Evolutionary conservation across 805 yeast species (phyloP).

Genomic region (Wickerhamiella parazyma): DNA sequence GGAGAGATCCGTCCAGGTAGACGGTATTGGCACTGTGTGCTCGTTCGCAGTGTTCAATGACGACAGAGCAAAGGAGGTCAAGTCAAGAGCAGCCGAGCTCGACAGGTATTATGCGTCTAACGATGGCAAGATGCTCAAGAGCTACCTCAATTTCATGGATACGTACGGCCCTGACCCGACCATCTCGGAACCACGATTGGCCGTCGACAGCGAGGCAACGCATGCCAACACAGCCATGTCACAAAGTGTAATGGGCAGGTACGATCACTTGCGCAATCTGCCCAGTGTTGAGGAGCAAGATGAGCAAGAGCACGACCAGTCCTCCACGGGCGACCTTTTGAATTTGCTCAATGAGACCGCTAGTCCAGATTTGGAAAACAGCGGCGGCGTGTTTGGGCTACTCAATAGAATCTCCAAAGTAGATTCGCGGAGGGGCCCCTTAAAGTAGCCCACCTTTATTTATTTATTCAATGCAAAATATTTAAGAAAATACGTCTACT

Average conservation of each 20-base stretch:
- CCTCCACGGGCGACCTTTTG: slow-evolving; percentile 6
- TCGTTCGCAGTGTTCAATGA: slow-evolving; percentile 85
- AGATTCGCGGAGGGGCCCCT: slow-evolving; percentile 2
- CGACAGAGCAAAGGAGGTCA: slow-evolving; percentile 36
- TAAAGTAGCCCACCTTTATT: background rate
- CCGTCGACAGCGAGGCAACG: no score
- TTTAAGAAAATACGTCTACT: background rate
- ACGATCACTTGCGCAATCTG: slow-evolving; percentile 16
- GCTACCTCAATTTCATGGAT: slow-evolving; percentile 76
- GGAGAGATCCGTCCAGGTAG: slow-evolving; percentile 79
- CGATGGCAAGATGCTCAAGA: slow-evolving; percentile 84
- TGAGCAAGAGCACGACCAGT: background rate
- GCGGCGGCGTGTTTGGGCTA: slow-evolving; percentile 59
- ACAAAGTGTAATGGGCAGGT: slow-evolving; percentile 25
- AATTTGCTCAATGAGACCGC: slow-evolving; percentile 6
- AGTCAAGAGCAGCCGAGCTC: slow-evolving; percentile 23
- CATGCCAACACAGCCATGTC: background rate
- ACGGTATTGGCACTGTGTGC: slow-evolving; percentile 90
- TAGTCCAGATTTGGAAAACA: slow-evolving; percentile 1
- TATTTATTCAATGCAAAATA: background rate
- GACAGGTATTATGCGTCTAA: slow-evolving; percentile 33
- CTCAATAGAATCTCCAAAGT: slow-evolving; percentile 64
- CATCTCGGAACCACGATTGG: background rate
- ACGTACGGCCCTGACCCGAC: slow-evolving; percentile 41
- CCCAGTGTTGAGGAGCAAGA: slow-evolving; percentile 15